phyloP scores from a whole-genome alignment of 331 rosid genomes.

The Malus hybrid region DNA sequence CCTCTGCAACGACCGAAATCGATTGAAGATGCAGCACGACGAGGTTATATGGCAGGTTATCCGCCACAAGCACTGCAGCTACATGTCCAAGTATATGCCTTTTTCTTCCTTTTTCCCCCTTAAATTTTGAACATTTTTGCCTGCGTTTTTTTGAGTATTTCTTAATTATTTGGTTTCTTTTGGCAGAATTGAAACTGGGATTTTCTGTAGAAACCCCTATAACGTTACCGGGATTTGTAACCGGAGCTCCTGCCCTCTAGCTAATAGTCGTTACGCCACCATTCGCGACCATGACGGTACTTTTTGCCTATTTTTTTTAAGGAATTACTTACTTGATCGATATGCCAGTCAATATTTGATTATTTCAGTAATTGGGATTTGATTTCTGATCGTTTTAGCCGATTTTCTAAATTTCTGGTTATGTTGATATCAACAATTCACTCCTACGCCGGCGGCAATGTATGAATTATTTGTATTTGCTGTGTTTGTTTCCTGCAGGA shows the following conservation, averaged over 20 bases:
- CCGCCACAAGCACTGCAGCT: neutral
- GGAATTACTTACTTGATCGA: neutral
- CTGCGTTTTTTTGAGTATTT: neutral
- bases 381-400: neutral
- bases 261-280: neutral
- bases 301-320: neutral
- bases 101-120: neutral
- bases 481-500: constrained; percentile 42
- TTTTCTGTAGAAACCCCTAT: neutral
- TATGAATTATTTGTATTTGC: neutral
- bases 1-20: neutral
- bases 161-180: neutral
- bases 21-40: neutral
- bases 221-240: neutral
- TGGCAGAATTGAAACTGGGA: neutral
- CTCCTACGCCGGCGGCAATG: neutral
- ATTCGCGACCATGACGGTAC: neutral
- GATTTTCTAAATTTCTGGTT: neutral
- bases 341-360: neutral
- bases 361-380: neutral
- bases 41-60: neutral
- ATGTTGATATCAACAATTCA: neutral
- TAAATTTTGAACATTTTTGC: neutral
- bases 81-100: neutral
- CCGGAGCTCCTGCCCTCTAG: neutral